phyloP scores from a whole-genome alignment of 1,284 basidiomycete genomes.

The Cryptococcus sp. region DNA sequence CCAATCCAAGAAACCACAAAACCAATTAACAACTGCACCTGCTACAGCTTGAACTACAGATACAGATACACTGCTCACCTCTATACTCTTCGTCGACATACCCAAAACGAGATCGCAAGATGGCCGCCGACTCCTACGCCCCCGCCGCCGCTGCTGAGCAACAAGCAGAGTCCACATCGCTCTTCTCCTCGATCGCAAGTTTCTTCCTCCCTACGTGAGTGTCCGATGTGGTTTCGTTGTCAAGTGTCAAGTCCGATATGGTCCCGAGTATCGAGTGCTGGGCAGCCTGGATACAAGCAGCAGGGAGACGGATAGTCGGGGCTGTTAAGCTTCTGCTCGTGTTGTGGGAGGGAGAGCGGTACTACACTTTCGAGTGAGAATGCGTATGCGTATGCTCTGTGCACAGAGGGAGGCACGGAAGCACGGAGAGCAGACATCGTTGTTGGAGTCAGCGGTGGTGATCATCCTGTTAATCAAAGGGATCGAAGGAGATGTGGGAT shows the following conservation, averaged over 20 bases:
- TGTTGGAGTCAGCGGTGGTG: too few relatives aligned
- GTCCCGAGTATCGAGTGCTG: neutral
- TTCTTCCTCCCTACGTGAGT: conserved; percentile 45
- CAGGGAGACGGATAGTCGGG: neutral
- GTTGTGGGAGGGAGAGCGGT: too few relatives aligned
- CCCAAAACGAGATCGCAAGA: conserved; percentile 6
- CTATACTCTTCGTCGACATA: neutral
- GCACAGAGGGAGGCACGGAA: too few relatives aligned
- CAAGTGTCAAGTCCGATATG: neutral
- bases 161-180: conserved; percentile 21
- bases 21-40: neutral
- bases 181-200: conserved; percentile 39
- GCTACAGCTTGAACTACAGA: neutral
- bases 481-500: too few relatives aligned
- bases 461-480: too few relatives aligned
- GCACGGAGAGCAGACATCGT: too few relatives aligned
- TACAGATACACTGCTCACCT: neutral
- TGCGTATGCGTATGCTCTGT: too few relatives aligned
- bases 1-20: conserved; percentile 3
- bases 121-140: conserved; percentile 17
- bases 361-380: too few relatives aligned
- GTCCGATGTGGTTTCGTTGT: neutral
- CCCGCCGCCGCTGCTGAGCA: conserved; percentile 4
- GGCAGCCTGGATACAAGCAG: neutral
- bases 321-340: too few relatives aligned